phyloP scores from a whole-genome alignment of 2,329 filamentous ascomycete species.

The Trichophyton rubrum region DNA sequence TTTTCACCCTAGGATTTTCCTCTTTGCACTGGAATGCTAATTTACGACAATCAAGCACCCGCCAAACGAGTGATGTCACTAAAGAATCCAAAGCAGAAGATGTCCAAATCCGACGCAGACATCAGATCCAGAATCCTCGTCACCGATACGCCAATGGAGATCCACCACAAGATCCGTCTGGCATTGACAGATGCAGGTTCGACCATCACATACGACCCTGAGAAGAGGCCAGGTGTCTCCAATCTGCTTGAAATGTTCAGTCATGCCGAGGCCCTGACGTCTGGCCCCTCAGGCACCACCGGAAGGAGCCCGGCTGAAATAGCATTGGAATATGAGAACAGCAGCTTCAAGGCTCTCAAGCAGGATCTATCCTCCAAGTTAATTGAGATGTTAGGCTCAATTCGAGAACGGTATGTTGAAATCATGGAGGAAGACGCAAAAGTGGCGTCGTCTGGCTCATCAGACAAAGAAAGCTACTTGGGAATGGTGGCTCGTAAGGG shows the following conservation, averaged over 20 bases:
- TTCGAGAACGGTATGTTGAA: slow-evolving; percentile 22
- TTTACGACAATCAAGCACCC: slow-evolving; percentile 42
- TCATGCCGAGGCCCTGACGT: slow-evolving; percentile 43
- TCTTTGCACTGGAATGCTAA: not conserved
- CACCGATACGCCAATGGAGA: slow-evolving; percentile 54
- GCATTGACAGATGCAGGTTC: slow-evolving; percentile 64
- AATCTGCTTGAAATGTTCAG: slow-evolving; percentile 76
- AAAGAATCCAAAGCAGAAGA: slow-evolving; percentile 63
- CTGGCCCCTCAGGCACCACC: slow-evolving; percentile 8
- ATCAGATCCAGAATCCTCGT: slow-evolving; percentile 68
- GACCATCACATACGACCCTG: slow-evolving; percentile 59
- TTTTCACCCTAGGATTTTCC: not conserved
- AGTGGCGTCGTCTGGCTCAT: not conserved
- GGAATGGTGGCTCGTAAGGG: slow-evolving; percentile 12
- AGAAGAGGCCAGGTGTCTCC: slow-evolving; percentile 62
- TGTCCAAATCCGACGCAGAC: slow-evolving; percentile 79
- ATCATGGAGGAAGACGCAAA: slow-evolving; percentile 9
- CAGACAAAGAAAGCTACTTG: slow-evolving; percentile 5
- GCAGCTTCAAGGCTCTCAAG: slow-evolving; percentile 51
- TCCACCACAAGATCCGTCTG: slow-evolving; percentile 55
- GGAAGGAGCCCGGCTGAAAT: slow-evolving; percentile 32
- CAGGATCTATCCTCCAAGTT: slow-evolving; percentile 43
- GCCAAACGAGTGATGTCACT: slow-evolving; percentile 85
- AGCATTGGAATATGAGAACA: slow-evolving; percentile 32
- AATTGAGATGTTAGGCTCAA: slow-evolving; percentile 19